Percentiles rank a stretch among this genome's conserved stretches.
phyloP scores from a whole-genome alignment of 495 filamentous ascomycete species.

The Bryoglossum gracile region DNA sequence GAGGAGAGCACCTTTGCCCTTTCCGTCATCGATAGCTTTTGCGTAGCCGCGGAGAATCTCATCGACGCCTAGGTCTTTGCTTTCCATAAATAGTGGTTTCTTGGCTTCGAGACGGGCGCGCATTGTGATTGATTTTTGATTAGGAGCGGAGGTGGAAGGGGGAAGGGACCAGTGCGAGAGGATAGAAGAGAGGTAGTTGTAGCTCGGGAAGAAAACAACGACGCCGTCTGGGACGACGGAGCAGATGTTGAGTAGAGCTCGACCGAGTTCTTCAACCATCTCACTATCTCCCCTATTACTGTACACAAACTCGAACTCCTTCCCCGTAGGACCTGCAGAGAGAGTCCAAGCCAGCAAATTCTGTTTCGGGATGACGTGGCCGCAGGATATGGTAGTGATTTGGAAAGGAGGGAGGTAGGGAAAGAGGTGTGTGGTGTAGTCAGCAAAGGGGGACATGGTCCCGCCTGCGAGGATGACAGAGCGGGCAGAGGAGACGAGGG shows the following conservation, averaged over 20 bases:
- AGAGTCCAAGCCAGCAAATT: constrained; percentile 73
- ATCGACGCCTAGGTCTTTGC: constrained; percentile 52
- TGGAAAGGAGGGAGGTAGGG: constrained; percentile 57
- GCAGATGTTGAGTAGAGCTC: constrained; percentile 62
- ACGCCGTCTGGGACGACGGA: constrained; percentile 77
- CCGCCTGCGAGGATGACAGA: constrained; percentile 90
- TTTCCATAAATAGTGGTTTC: constrained; percentile 63
- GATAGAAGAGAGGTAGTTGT: constrained; percentile 77
- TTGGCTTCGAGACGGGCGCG: constrained; percentile 50
- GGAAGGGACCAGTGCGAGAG: constrained; percentile 56
- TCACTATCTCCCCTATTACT: constrained; percentile 58
- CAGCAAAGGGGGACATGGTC: constrained; percentile 95
- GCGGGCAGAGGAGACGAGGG: constrained; percentile 77
- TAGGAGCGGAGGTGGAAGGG: constrained; percentile 1
- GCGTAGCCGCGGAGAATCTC: constrained; percentile 65
- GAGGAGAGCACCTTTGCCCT: constrained; percentile 66
- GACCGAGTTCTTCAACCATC: constrained; percentile 70
- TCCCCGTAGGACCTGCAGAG: constrained; percentile 41
- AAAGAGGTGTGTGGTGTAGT: constrained; percentile 81
- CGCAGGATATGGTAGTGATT: constrained; percentile 79
- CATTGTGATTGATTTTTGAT: constrained; percentile 29
- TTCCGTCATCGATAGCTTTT: constrained; percentile 53
- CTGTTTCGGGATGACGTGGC: constrained; percentile 80
- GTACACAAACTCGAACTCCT: constrained; percentile 81
- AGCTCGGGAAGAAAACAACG: constrained; percentile 95